Evolutionary conservation across 805 yeast species (phyloP).

Genomic region (Candida nonsorbophila): DNA sequence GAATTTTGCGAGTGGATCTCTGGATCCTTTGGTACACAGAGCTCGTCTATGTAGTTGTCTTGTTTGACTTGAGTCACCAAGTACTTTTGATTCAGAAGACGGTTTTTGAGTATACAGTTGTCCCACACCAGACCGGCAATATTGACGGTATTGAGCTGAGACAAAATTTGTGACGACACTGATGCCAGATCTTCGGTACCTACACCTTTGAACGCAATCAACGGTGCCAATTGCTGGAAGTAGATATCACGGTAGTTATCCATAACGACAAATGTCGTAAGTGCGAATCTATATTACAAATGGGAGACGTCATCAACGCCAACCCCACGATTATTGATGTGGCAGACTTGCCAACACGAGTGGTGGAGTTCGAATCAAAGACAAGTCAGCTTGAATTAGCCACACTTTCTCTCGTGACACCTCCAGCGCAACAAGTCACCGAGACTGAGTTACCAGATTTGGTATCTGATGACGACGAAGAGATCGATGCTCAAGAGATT

Average conservation of each 20-base stretch:
- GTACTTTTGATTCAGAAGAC: constrained; percentile 28
- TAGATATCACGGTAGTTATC: constrained; percentile 22
- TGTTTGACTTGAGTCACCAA: constrained; percentile 13
- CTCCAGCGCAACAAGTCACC: constrained; percentile 6
- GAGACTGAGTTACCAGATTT: constrained; percentile 19
- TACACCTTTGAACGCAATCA: constrained; percentile 12
- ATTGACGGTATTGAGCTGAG: too few species aligned
- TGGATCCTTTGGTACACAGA: constrained; percentile 1
- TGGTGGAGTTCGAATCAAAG: constrained; percentile 9
- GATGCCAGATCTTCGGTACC: too few species aligned
- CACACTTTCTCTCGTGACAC: constrained; percentile 23
- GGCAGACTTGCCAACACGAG: constrained; percentile 70
- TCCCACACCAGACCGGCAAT: constrained; percentile 27
- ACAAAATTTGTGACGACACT: too few species aligned
- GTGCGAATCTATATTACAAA: not conserved
- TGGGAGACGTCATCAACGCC: constrained; percentile 57
- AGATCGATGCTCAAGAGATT: constrained; percentile 84
- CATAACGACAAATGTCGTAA: constrained; percentile 14
- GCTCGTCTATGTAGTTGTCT: constrained; percentile 2
- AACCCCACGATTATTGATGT: constrained; percentile 82
- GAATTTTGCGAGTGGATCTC: constrained; percentile 25
- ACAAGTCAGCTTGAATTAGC: constrained; percentile 20
- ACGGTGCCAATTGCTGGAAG: constrained; percentile 33
- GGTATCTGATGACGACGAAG: constrained; percentile 41
- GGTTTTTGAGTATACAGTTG: constrained; percentile 28